Conservation (phyloP, 306 rosid genomes). For the Carpinus fangiana region DNA sequence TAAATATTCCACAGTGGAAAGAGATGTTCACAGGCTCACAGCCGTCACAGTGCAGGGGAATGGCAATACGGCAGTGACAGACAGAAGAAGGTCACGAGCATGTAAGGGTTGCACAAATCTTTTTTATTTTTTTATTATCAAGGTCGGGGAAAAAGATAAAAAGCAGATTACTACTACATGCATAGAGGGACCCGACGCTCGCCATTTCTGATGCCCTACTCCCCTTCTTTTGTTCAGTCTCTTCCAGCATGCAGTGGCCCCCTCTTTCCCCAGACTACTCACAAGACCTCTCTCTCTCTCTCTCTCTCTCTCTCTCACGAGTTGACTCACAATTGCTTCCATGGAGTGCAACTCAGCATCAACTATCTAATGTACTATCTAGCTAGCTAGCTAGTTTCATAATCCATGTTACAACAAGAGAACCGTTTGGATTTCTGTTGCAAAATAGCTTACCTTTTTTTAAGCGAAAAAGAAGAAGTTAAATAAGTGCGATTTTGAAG, state of each 20-base stretch:
- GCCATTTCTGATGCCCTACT: constrained; percentile 28
- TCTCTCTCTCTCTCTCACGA: constrained; percentile 31
- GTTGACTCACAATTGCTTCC: constrained; percentile 31
- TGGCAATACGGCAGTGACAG: neutral
- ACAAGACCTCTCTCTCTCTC: constrained; percentile 36
- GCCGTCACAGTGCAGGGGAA: constrained; percentile 25
- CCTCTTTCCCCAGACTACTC: constrained; percentile 37
- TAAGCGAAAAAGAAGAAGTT: too few relatives aligned
- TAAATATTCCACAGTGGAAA: neutral
- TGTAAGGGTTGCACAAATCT: constrained; percentile 1
- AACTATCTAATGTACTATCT: neutral
- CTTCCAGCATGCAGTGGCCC: constrained; percentile 61
- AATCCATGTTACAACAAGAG: constrained; percentile 25
- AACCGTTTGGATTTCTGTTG: too few relatives aligned
- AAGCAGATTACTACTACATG: constrained; percentile 27
- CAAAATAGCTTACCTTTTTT: too few relatives aligned
- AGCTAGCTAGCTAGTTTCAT: constrained; percentile 14
- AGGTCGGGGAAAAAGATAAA: neutral
- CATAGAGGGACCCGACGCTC: constrained; percentile 42
- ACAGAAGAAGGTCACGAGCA: constrained; percentile 16
- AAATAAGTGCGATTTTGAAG: too few relatives aligned
- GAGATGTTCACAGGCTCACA: constrained; percentile 3
- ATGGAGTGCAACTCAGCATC: constrained; percentile 22
- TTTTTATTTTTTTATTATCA: neutral
- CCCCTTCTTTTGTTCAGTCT: constrained; percentile 37